Conservation (phyloP, 106 monocot genomes). For the Amphibolis antarctica region DNA sequence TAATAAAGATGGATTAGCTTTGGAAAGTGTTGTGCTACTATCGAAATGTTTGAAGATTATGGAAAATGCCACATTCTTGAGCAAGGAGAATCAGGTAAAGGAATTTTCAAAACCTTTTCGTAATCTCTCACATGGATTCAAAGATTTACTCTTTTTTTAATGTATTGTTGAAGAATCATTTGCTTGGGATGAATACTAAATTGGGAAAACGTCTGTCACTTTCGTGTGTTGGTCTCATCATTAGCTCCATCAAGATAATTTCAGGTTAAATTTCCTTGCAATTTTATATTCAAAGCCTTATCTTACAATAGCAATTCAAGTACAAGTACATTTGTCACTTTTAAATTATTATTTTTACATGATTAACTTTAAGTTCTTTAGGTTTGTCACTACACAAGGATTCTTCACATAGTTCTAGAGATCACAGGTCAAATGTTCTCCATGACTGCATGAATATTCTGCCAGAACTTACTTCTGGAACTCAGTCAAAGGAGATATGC, state of each 20-base stretch:
- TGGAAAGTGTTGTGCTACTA: constrained; percentile 53
- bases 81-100: constrained; percentile 85
- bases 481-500: constrained; percentile 14
- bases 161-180: constrained; percentile 46
- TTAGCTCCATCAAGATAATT: constrained; percentile 58
- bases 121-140: neutral
- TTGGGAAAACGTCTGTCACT: constrained; percentile 21
- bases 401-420: constrained; percentile 13
- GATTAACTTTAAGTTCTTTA: no score
- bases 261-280: constrained; percentile 41
- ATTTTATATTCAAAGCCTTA: neutral
- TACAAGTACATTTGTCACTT: neutral
- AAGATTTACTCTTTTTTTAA: neutral
- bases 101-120: neutral
- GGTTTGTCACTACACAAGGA: constrained; percentile 47
- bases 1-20: constrained; percentile 33
- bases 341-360: neutral
- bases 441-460: neutral
- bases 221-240: constrained; percentile 64
- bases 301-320: neutral
- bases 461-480: constrained; percentile 15
- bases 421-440: constrained; percentile 11
- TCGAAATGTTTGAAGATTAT: constrained; percentile 92
- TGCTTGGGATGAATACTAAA: constrained; percentile 50
- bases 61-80: constrained; percentile 98